A percentile compares a stretch with the other conserved stretches of the same genome.
Conservation (phyloP, 2,329 filamentous ascomycete genomes). For the Beauveria bassiana region DNA sequence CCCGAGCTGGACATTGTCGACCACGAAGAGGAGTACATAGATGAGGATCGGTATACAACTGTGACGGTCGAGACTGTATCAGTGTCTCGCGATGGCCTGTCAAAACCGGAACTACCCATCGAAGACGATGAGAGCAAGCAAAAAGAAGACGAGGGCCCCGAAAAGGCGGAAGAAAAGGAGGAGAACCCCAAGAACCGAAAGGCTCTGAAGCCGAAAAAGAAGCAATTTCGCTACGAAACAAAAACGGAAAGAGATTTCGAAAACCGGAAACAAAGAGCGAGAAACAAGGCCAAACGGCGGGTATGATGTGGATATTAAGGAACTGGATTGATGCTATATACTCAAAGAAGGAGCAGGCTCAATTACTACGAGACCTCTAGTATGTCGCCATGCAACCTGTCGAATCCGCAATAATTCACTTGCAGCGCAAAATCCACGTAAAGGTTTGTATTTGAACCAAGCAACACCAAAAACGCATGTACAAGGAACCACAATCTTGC, state of each 20-base stretch:
- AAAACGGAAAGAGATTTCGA: slow-evolving; percentile 76
- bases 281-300: slow-evolving; percentile 35
- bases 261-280: slow-evolving; percentile 62
- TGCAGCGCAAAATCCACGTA: slow-evolving; percentile 1
- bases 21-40: slow-evolving; percentile 87
- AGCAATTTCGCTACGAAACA: slow-evolving; percentile 86
- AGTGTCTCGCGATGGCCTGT: slow-evolving; percentile 65
- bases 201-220: slow-evolving; percentile 66
- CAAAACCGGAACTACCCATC: slow-evolving; percentile 37
- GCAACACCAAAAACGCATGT: slow-evolving; percentile 4
- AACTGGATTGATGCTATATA: slow-evolving; percentile 9
- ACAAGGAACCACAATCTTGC: neutral
- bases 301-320: neutral
- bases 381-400: slow-evolving; percentile 9
- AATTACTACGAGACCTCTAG: slow-evolving; percentile 12
- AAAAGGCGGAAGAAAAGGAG: slow-evolving; percentile 15
- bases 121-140: slow-evolving; percentile 27
- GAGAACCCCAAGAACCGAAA: slow-evolving; percentile 13
- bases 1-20: slow-evolving; percentile 50
- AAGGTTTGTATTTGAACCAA: neutral
- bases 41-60: slow-evolving; percentile 92
- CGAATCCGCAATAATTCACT: slow-evolving; percentile 7
- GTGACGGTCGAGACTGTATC: slow-evolving; percentile 89
- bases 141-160: slow-evolving; percentile 21
- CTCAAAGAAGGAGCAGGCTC: slow-evolving; percentile 8